A percentile compares a stretch with the other conserved stretches of the same genome.
Evolutionary conservation across 108 stramenopile genomes (phyloP).

Genomic region (Mediolabrus comicus): DNA sequence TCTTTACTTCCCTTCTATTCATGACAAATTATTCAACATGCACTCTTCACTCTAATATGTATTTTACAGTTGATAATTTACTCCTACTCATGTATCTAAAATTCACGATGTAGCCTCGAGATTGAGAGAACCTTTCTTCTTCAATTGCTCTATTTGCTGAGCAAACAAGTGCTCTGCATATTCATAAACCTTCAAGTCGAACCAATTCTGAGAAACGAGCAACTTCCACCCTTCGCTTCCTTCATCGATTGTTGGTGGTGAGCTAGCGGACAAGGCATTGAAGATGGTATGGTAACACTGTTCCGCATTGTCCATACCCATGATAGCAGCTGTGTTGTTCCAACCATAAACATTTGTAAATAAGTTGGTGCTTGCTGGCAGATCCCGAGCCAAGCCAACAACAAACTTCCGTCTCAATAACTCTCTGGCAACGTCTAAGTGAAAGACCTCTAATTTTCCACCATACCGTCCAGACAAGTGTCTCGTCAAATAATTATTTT

Average conservation of each 20-base stretch:
- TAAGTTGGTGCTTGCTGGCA: constrained; percentile 33
- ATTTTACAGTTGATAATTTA: background rate
- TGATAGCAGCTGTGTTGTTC: constrained; percentile 22
- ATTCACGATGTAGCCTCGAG: background rate
- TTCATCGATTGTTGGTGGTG: constrained; percentile 38
- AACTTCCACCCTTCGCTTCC: constrained; percentile 51
- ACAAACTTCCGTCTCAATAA: constrained; percentile 52
- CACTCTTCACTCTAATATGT: no score
- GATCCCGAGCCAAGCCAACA: constrained; percentile 36
- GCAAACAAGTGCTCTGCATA: constrained; percentile 50
- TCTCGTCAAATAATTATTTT: constrained; percentile 59
- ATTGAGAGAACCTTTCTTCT: background rate
- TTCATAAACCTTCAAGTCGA: constrained; percentile 56
- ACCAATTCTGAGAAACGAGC: constrained; percentile 48
- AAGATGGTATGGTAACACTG: constrained; percentile 19
- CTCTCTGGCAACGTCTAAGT: constrained; percentile 49
- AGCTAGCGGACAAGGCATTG: constrained; percentile 20
- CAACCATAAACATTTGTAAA: constrained; percentile 44
- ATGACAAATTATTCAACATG: no score
- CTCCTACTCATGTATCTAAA: no score
- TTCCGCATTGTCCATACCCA: constrained; percentile 23
- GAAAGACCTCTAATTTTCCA: constrained; percentile 31
- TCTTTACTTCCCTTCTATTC: no score
- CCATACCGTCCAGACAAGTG: constrained; percentile 36
- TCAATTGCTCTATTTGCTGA: constrained; percentile 29